Percentiles rank a stretch among this genome's conserved stretches.
Evolutionary conservation across 2,329 filamentous ascomycete species (phyloP).

Genomic region (Clonostachys rhizophaga): DNA sequence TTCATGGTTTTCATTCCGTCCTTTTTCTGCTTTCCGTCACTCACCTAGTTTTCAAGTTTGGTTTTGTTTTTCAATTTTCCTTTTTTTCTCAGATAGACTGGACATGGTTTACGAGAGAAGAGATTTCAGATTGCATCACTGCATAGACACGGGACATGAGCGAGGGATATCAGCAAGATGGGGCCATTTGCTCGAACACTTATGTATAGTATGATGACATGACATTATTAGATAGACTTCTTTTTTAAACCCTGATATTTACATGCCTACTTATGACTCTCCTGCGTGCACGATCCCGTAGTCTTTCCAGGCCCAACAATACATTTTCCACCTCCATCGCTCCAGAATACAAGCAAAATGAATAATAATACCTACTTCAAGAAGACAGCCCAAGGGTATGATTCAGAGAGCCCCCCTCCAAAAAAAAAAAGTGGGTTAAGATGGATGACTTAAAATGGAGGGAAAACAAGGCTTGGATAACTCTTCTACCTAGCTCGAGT

Average conservation of each 20-base stretch:
- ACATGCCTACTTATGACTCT: too few species aligned
- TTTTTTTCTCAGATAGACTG: neutral
- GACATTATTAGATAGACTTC: slow-evolving; percentile 3
- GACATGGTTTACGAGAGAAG: neutral
- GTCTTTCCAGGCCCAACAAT: neutral
- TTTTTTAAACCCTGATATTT: too few species aligned
- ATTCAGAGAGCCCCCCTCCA: too few species aligned
- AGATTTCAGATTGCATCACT: neutral
- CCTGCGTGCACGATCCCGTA: neutral
- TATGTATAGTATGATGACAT: neutral
- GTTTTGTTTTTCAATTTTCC: neutral
- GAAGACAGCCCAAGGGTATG: neutral
- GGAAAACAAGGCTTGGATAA: too few species aligned
- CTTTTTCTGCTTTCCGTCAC: neutral
- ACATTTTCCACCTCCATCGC: neutral
- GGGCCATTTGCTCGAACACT: neutral
- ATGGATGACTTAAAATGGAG: too few species aligned
- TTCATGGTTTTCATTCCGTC: neutral
- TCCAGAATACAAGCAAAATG: neutral
- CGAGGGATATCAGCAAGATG: neutral
- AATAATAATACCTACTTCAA: neutral
- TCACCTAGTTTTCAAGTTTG: neutral
- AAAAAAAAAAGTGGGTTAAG: too few species aligned
- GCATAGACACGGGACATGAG: neutral
- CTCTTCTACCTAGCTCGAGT: slow-evolving; percentile 40